Base-by-base conservation (phyloP, 768 basidiomycete genomes). In the Termitomyces sp. region DNA sequence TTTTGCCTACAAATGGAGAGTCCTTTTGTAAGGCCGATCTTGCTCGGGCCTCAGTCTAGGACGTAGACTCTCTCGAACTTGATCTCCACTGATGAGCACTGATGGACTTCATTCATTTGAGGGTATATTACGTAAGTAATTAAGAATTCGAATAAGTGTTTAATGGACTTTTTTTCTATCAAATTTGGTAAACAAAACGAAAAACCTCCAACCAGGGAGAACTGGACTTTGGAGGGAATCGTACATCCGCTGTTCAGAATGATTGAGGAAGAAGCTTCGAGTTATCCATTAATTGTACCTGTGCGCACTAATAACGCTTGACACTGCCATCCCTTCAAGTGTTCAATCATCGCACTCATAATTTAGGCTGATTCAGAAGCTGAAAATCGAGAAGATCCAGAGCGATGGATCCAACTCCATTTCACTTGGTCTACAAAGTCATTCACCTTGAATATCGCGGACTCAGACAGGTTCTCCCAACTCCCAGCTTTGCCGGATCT, bases 351-450 rank as follows among this genome's bases (percentile, higher is more conserved):
- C 22, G 5, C 19, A 42, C 21, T 45, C 28, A 19, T 14, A 40
- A 41, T 14, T 15, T 46, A 58, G 57, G 53, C 44, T 19, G 44
- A 34, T 34, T 34, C 34, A 14, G 34, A 56, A 42, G 32, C 34
- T 14, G n/a, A 45, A 14, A 28, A 11, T 26, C 15, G 32, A 24
- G 21, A 49, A 45, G 42, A 47, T 17, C 44, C 67, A 34, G 80
- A 80, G 60, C 66, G 65, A 56, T 90, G 87, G 86, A 75, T 81
- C 24, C 74, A 79, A 21, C 70, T 93, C 37, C 78, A 78, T 46
- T 88, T 92, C 69, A 79, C 80, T 9, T 90, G 90, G 87, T 73
- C 81, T 19, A 87, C 87, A 28, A 87, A 85, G 64, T 66, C 76
- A 0, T 89, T 81, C 62, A 74, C 73, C n/a, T 60, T 92, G 53